Base-by-base conservation (phyloP, 225 moss, liverwort and hornwort species). In the Sphagnum contortum region DNA sequence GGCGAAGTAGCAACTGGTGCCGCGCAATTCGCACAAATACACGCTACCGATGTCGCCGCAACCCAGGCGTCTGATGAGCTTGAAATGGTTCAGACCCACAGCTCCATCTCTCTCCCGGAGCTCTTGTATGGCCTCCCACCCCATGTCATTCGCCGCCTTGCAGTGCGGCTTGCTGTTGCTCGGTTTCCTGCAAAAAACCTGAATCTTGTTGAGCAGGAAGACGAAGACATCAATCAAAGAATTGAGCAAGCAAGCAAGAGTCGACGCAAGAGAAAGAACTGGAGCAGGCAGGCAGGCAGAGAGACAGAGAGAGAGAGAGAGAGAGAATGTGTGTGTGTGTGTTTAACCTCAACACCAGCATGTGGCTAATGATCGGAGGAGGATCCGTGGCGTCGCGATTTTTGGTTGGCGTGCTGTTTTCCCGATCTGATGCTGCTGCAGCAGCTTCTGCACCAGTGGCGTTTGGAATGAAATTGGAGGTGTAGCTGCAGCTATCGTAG, bases 1-100 rank as follows among this genome's bases (percentile, higher is more conserved):
- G 0, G 98, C 98, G 8, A 98, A 98, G 69, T 88, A 89, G 68
- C 88, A 89, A 59, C 91, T 89, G 7, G 83, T 91, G 64, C 87
- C 90, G 11, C 91, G 83, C 48, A 98, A 79, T 65, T 93, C 93
- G 4, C 93, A 90, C 60, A 98, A 70, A 69, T 98, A 98, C 46
- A 98, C 98, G 59, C 98, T 98, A 12, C 98, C 98, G 29, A 98
- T 93, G 45, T 98, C 98, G 5, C 98, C 98, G 67, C 98, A 98
- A 2, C 98, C 98, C 12, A 98, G 68, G 66, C 98, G 79, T 45
- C 91, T 89, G 49, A 98, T 64, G 47, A 98, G 72, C 79, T 93
- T 98, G 74, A 98, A 98, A 57, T 98, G 93, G 77, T 89, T 98
- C 67, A 98, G 76, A 11, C 98, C 98, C 66, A 98, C 78, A 6